These are phyloP conservation scores for Hymenoscyphus albidus DNA, from an alignment of 2,329 filamentous ascomycete genomes.

Conservation along the genomic window DNA sequence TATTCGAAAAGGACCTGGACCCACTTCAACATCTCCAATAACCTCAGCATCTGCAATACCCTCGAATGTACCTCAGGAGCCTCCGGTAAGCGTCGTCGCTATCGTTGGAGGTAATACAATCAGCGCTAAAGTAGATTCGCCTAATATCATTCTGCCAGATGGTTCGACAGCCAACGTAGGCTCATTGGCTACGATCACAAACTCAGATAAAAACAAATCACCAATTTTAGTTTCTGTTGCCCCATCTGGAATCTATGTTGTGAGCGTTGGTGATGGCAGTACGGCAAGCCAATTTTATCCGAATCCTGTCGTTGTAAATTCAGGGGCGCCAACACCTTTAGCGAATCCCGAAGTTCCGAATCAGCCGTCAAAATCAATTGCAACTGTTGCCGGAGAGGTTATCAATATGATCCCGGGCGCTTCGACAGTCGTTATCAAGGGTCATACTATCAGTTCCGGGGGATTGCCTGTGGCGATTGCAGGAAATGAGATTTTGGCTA, in stretches of 20 bases:
- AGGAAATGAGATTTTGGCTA: slow-evolving; percentile 4
- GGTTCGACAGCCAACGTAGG: slow-evolving; percentile 16
- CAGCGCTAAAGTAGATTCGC: slow-evolving; percentile 17
- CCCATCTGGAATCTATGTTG: slow-evolving; percentile 10
- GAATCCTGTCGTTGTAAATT: slow-evolving; percentile 11
- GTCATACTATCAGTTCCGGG: slow-evolving; percentile 18
- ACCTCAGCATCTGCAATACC: no score
- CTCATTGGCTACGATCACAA: slow-evolving; percentile 1
- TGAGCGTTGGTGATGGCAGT: neutral
- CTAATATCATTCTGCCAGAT: slow-evolving; percentile 15
- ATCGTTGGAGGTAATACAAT: slow-evolving; percentile 15
- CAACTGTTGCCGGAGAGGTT: slow-evolving; percentile 17
- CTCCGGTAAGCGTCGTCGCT: slow-evolving; percentile 9
- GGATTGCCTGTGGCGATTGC: slow-evolving; percentile 8
- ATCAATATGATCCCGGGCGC: slow-evolving; percentile 18
- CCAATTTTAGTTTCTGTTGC: slow-evolving; percentile 13
- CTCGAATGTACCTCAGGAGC: neutral
- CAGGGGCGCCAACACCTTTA: neutral
- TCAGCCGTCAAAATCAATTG: slow-evolving; percentile 17
- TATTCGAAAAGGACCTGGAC: neutral
- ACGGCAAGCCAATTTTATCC: slow-evolving; percentile 6
- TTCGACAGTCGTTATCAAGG: slow-evolving; percentile 14
- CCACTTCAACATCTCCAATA: neutral
- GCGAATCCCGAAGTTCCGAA: neutral
- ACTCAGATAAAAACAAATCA: neutral